phyloP scores from a whole-genome alignment of 2,329 filamentous ascomycete genomes.

The Cladosporium cucumerinum region DNA sequence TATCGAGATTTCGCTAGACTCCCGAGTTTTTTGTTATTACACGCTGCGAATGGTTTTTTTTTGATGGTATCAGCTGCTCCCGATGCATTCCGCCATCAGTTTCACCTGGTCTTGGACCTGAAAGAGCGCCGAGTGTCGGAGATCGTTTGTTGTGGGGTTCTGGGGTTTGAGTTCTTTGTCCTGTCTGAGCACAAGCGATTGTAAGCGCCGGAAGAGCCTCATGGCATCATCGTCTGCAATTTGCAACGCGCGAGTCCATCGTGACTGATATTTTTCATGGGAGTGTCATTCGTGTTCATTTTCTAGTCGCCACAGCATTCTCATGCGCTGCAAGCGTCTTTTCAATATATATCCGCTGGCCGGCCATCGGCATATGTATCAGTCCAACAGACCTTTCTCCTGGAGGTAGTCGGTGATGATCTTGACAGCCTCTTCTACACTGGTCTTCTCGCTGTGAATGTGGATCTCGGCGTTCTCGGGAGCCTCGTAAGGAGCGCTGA shows the following conservation, averaged over 20 bases:
- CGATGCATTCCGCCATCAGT: neutral
- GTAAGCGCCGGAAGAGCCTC: neutral
- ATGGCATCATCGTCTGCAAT: neutral
- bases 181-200: neutral
- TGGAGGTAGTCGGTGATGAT: constrained; percentile 79
- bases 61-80: neutral
- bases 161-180: constrained; percentile 8
- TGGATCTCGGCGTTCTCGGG: constrained; percentile 82
- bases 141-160: constrained; percentile 6
- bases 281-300: neutral
- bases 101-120: neutral
- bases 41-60: neutral
- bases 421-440: constrained; percentile 82
- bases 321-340: neutral
- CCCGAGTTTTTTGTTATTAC: neutral
- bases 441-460: constrained; percentile 76
- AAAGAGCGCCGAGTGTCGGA: constrained; percentile 5
- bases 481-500: constrained; percentile 91
- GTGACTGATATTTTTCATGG: neutral
- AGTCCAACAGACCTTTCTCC: constrained; percentile 60
- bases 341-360: neutral
- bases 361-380: neutral
- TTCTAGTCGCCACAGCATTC: neutral
- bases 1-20: constrained; percentile 3
- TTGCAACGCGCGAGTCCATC: neutral